These are phyloP conservation scores for Populus nigra DNA, from an alignment of 345 rosid species.

Conservation along the genomic window DNA sequence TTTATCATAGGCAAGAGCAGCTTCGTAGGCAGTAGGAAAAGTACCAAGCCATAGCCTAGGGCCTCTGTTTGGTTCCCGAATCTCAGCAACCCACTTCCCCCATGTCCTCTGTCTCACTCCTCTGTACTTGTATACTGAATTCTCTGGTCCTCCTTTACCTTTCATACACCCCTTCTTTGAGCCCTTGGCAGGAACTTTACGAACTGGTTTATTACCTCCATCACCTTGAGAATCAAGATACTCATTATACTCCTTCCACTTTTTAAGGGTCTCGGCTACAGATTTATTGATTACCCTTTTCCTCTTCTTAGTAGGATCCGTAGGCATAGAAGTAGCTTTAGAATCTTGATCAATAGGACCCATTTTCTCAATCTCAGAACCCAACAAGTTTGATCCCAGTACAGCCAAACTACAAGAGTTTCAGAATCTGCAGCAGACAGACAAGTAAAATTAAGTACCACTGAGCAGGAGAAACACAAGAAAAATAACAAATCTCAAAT, in stretches of 20 bases:
- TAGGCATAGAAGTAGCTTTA: conserved; percentile 14
- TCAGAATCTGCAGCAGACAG: background rate
- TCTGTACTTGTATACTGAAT: conserved; percentile 47
- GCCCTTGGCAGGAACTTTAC: conserved; percentile 62
- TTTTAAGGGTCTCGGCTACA: conserved; percentile 53
- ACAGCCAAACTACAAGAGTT: background rate
- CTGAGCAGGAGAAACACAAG: background rate
- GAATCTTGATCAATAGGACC: conserved; percentile 22
- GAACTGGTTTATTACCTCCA: conserved; percentile 17
- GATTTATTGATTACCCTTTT: conserved; percentile 40
- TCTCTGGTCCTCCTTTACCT: conserved; percentile 95
- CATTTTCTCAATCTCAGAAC: conserved; percentile 15
- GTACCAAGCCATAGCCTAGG: conserved; percentile 85
- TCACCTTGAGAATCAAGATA: conserved; percentile 24
- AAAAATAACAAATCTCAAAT: background rate
- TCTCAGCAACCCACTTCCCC: conserved; percentile 98
- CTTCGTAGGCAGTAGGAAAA: conserved; percentile 57
- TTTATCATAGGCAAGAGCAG: conserved; percentile 80
- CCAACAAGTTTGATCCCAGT: background rate
- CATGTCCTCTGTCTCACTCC: conserved; percentile 91
- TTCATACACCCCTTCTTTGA: conserved; percentile 87
- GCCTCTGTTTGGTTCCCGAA: conserved; percentile 66
- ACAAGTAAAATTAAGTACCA: background rate
- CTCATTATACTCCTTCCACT: conserved; percentile 60
- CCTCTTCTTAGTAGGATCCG: conserved; percentile 50